Conservation (phyloP, 495 filamentous ascomycete genomes). For the Aspergillus biplanus region DNA sequence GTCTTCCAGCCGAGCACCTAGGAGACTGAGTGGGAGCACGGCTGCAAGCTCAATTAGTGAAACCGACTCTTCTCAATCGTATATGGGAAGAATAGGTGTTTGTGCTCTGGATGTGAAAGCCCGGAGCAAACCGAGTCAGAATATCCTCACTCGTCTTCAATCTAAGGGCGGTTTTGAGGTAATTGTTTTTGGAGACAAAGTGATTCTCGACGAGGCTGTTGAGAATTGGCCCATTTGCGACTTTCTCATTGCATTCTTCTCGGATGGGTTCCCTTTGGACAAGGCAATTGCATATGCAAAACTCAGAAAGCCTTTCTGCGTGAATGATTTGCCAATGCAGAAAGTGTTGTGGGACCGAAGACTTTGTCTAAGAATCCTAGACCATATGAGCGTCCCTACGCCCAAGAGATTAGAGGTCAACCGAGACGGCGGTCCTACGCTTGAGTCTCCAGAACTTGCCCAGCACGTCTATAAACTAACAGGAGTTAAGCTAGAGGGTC, state of each 20-base stretch:
- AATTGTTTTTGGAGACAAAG: constrained; percentile 96
- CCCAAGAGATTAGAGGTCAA: constrained; percentile 91
- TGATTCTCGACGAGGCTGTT: constrained; percentile 89
- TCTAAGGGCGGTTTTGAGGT: constrained; percentile 92
- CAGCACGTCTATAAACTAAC: constrained; percentile 77
- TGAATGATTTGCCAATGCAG: constrained; percentile 98
- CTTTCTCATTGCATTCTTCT: constrained; percentile 97
- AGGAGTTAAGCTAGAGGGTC: constrained; percentile 76
- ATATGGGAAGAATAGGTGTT: constrained; percentile 76
- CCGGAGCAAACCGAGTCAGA: constrained; percentile 91
- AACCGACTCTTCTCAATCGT: constrained; percentile 36
- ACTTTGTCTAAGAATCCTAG: constrained; percentile 83
- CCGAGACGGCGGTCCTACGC: constrained; percentile 84
- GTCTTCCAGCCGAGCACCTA: constrained; percentile 73
- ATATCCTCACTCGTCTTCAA: constrained; percentile 90
- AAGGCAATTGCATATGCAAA: constrained; percentile 95
- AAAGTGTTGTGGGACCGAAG: constrained; percentile 96
- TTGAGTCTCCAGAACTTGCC: constrained; percentile 75
- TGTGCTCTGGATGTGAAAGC: constrained; percentile 97
- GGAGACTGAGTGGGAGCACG: constrained; percentile 77
- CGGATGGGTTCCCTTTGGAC: constrained; percentile 93
- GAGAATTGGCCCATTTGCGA: constrained; percentile 72
- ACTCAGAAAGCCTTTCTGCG: constrained; percentile 90
- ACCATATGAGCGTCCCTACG: constrained; percentile 85
- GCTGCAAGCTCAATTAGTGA: constrained; percentile 66